Percentiles rank a stretch among this genome's conserved stretches.
Conservation (phyloP, 768 basidiomycete species). For the Panus rudis region DNA sequence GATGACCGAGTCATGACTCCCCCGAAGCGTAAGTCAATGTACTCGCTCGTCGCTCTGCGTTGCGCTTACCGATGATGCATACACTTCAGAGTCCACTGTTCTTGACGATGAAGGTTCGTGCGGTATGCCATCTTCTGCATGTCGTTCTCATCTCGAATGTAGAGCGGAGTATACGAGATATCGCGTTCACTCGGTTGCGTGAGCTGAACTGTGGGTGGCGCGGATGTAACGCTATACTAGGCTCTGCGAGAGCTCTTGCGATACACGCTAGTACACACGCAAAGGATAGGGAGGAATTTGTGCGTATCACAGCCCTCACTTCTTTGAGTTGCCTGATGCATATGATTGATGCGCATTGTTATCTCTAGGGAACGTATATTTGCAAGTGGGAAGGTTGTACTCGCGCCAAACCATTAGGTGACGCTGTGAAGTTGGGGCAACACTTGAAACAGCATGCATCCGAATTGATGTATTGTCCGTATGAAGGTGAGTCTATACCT, state of each 20-base stretch:
- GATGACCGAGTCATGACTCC: too few relatives aligned
- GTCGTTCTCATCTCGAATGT: too few relatives aligned
- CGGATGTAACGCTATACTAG: conserved; percentile 47
- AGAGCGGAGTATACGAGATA: too few relatives aligned
- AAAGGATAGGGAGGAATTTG: conserved; percentile 19
- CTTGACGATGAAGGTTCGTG: conserved; percentile 34
- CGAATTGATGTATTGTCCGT: conserved; percentile 38
- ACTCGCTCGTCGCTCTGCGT: too few relatives aligned
- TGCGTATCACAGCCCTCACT: conserved; percentile 17
- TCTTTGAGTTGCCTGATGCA: conserved; percentile 4
- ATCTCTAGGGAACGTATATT: conserved; percentile 28
- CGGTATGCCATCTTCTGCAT: conserved; percentile 38
- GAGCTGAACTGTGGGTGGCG: conserved; percentile 52
- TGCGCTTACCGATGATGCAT: too few relatives aligned
- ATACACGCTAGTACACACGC: conserved; percentile 41
- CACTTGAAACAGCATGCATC: conserved; percentile 53
- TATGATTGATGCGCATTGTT: conserved; percentile 5
- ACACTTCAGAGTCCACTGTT: too few relatives aligned
- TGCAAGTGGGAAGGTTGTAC: conserved; percentile 57
- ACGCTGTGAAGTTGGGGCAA: conserved; percentile 28
- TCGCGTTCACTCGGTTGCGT: conserved; percentile 42
- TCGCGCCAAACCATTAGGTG: conserved; percentile 28
- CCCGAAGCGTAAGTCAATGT: too few relatives aligned
- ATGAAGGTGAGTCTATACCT: conserved; percentile 35
- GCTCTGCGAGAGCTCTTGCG: conserved; percentile 42